A percentile compares a stretch with the other conserved stretches of the same genome.
phyloP scores from a whole-genome alignment of 192 early-diverging fungal genomes.

The Backusella parvicylindrica region DNA sequence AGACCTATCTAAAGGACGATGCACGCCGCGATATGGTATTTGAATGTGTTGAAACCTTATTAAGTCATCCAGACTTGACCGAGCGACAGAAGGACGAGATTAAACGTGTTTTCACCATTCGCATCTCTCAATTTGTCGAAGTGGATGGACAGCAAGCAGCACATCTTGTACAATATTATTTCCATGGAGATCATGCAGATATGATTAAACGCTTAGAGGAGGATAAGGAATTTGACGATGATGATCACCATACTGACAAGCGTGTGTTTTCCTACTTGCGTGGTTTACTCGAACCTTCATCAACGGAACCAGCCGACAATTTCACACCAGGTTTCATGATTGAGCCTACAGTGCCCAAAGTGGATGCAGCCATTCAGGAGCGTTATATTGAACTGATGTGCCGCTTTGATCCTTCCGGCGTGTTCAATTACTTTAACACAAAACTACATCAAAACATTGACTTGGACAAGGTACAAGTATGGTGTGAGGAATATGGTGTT shows the following conservation, averaged over 20 bases:
- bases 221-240: slow-evolving; percentile 34
- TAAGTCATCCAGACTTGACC: slow-evolving; percentile 36
- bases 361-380: slow-evolving; percentile 41
- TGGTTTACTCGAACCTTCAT: slow-evolving; percentile 46
- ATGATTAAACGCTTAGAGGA: slow-evolving; percentile 40
- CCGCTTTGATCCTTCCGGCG: slow-evolving; percentile 57
- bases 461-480: slow-evolving; percentile 36
- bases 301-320: background rate
- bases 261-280: slow-evolving; percentile 53
- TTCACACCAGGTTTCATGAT: background rate
- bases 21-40: slow-evolving; percentile 44
- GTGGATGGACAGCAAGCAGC: slow-evolving; percentile 58
- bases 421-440: slow-evolving; percentile 54
- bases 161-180: slow-evolving; percentile 45
- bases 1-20: slow-evolving; percentile 53
- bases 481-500: slow-evolving; percentile 47
- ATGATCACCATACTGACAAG: slow-evolving; percentile 33
- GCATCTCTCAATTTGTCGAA: slow-evolving; percentile 56
- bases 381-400: slow-evolving; percentile 57
- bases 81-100: slow-evolving; percentile 47
- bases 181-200: slow-evolving; percentile 50
- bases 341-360: background rate
- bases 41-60: slow-evolving; percentile 46
- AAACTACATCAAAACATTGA: slow-evolving; percentile 28
- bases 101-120: slow-evolving; percentile 40